Conservation (phyloP, 305 asterid species). For the Rubia tinctorum region DNA sequence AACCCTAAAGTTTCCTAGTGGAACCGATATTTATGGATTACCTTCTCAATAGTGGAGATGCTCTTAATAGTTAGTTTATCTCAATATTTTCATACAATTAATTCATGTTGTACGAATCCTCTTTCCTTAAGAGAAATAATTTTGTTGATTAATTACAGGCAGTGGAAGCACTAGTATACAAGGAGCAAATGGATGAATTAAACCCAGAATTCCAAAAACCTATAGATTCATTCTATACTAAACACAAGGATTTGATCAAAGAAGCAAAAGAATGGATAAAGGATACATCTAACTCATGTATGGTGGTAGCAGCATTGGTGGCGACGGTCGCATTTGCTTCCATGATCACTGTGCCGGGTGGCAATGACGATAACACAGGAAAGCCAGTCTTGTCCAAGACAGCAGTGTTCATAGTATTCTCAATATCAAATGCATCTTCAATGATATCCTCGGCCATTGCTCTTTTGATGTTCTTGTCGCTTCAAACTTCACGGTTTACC, state of each 20-base stretch:
- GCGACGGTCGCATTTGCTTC: constrained; percentile 40
- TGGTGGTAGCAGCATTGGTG: constrained; percentile 31
- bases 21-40: too few relatives aligned
- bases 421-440: neutral
- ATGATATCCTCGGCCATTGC: neutral
- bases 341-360: neutral
- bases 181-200: constrained; percentile 1
- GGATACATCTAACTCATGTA: constrained; percentile 35
- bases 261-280: constrained; percentile 31
- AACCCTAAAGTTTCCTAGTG: too few relatives aligned
- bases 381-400: neutral
- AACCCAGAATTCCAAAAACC: constrained; percentile 23
- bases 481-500: neutral
- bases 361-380: neutral
- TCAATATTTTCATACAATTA: neutral
- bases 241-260: constrained; percentile 21
- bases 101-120: neutral
- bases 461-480: neutral
- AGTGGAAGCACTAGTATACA: constrained; percentile 7
- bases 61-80: too few relatives aligned
- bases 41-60: too few relatives aligned
- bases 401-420: neutral
- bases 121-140: neutral
- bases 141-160: neutral
- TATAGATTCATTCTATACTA: constrained; percentile 18